These are phyloP conservation scores for Elongisporangium undulatum DNA, from an alignment of 352 stramenopile species.

Conservation along the genomic window DNA sequence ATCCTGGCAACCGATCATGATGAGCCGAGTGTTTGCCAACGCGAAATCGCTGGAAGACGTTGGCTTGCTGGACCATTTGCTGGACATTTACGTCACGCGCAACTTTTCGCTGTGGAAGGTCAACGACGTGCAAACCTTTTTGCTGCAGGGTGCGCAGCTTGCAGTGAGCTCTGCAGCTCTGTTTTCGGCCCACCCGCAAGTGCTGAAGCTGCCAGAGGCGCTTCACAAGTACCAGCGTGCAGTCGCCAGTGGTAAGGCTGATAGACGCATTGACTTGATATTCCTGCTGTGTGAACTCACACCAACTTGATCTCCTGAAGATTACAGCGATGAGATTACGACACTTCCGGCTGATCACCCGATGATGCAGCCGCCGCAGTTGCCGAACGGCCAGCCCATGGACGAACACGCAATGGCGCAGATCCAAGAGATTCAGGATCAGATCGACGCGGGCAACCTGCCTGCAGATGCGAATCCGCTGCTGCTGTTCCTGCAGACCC, in stretches of 20 bases:
- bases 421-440: slow-evolving; percentile 51
- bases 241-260: slow-evolving; percentile 41
- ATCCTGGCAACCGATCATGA: slow-evolving; percentile 67
- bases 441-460: slow-evolving; percentile 64
- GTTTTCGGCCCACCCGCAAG: slow-evolving; percentile 41
- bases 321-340: slow-evolving; percentile 87
- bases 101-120: slow-evolving; percentile 83
- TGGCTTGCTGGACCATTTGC: slow-evolving; percentile 57
- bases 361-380: slow-evolving; percentile 73
- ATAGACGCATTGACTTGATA: neutral
- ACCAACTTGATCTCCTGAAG: slow-evolving; percentile 15
- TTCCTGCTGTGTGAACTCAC: neutral
- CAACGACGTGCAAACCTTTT: slow-evolving; percentile 66
- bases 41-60: slow-evolving; percentile 53
- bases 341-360: slow-evolving; percentile 78
- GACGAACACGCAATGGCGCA: slow-evolving; percentile 49
- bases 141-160: slow-evolving; percentile 60
- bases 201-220: slow-evolving; percentile 46
- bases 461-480: slow-evolving; percentile 76
- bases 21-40: slow-evolving; percentile 77
- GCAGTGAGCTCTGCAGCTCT: slow-evolving; percentile 52
- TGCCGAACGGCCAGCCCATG: slow-evolving; percentile 56
- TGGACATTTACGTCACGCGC: slow-evolving; percentile 79
- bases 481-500: slow-evolving; percentile 80
- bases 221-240: slow-evolving; percentile 75